Evolutionary conservation across 495 filamentous ascomycete species (phyloP), one percentile per base, ranked within the genome.

Genomic region (Hypomontagnella submonticulosa): DNA sequence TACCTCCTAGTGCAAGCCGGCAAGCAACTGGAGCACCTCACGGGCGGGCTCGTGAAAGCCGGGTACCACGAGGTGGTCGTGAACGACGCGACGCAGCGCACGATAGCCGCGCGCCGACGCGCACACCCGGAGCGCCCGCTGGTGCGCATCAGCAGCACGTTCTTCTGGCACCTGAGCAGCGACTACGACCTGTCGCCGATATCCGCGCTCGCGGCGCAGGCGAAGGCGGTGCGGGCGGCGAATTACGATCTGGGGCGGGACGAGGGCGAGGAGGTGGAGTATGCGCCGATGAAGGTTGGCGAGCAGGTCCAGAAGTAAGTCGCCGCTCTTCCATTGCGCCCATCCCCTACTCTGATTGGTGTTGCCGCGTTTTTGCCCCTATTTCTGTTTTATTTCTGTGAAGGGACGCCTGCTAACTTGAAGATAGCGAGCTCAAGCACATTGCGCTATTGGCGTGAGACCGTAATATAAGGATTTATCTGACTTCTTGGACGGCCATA

Each of bases 1-100:
- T 73, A 81, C 64, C 73, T 83, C 11, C 76, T 83, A 7, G 81
- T 83, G 3, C 81, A 83, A 48, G 81, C 81, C 13, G 81, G 81
- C 70, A 83, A 83, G 73, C 81, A 83, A 73, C 74, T 83, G 51
- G 81, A 83, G 74, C 76, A 83, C 71, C 71, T 80, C 32, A 82
- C 80, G 0, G 80, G 80, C 62, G 81, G 81, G 2, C 74, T 83
- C 13, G 76, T 83, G 61, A 83, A 83, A 70, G 81, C 81, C 13
- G 81, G 81, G 11, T 83, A 75, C 72, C 81, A 83, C 75, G 81
- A 83, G 74, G 81, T 83, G 0, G 79, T 83, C 16, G 81, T 83
- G 57, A 83, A 79, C 73, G 73, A 79, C 27, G 38, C 52, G 48
- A 83, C 81, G 8, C 44, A 79, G 7, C 48, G 61, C n/a, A 71